Base-by-base conservation (phyloP, 2,329 filamentous ascomycete species). In the Microsporum canis region DNA sequence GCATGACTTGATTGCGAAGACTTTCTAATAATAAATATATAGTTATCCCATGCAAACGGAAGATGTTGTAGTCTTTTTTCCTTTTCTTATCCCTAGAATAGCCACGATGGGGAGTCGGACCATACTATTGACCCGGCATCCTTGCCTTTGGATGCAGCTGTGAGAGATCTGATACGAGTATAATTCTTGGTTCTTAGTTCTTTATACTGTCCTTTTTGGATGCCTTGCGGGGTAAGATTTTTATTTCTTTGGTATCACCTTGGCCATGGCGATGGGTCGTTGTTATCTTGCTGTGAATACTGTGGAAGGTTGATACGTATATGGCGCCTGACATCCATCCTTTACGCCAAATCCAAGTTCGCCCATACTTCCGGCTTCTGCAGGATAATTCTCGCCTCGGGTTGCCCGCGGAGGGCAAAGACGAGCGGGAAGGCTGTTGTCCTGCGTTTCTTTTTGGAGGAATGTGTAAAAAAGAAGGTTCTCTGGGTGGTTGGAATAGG, bases 1-100 rank as follows among this genome's bases (percentile, higher is more conserved):
- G 49, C 49, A 55, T 55, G 49, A 55, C 49, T n/a, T 34, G 49
- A 55, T 6, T 23, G 49, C 8, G 31, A 55, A 34, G 49, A 55
- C 10, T 34, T 55, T 12, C 49, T 55, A 55, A 55, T 55, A 55
- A 55, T 55, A 55, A 55, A 55, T 36, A 55, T 55, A 55, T 17
- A 29, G 27, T 33, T 33, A 34, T 53, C n/a, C 49, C 6, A 17
- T n/a, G 31, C 49, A n/a, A 34, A 34, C 49, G 49, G 49, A 23
- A 29, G 49, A 36, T 36, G 49, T 31, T 31, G 29, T 55, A 55
- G 14, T 7, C 36, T 55, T 43, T 6, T 14, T 17, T 55, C 2
- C 33, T 36, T 55, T 55, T 55, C 14, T 23, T 55, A 14, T 34
- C 49, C 49, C 49, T 55, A 7, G 49, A 36, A 33, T 55, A 55